A percentile compares a stretch with the other conserved stretches of the same genome.
phyloP scores from a whole-genome alignment of 2,329 filamentous ascomycete genomes.

The Cladosporium cucumerinum region DNA sequence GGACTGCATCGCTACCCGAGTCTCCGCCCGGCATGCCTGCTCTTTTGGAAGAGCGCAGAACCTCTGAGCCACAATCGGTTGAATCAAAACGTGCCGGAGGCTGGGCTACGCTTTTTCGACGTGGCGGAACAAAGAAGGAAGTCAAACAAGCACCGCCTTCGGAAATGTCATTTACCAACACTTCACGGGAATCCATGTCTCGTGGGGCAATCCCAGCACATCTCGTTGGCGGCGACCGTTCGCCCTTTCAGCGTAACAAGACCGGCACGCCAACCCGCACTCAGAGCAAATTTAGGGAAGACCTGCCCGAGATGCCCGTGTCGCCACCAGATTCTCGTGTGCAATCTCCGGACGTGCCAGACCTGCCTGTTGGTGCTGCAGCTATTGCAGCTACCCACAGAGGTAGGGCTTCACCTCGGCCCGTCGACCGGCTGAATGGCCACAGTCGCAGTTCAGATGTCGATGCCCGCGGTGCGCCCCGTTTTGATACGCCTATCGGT shows the following conservation, averaged over 20 bases:
- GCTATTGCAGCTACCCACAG: conserved; percentile 23
- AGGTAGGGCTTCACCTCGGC: conserved; percentile 5
- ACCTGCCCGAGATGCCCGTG: conserved; percentile 78
- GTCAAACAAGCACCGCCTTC: conserved; percentile 55
- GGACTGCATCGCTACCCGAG: conserved; percentile 21
- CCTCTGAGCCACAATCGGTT: conserved; percentile 47
- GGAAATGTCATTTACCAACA: conserved; percentile 76
- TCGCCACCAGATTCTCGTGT: conserved; percentile 82
- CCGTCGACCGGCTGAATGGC: conserved; percentile 4
- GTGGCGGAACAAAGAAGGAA: conserved; percentile 50
- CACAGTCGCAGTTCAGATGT: conserved; percentile 11
- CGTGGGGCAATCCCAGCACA: conserved; percentile 52
- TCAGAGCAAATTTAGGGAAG: conserved; percentile 87
- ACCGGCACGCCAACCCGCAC: conserved; percentile 69
- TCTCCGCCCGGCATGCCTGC: conserved; percentile 35
- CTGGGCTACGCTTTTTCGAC: conserved; percentile 74
- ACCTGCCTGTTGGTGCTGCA: conserved; percentile 38
- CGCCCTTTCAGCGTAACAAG: conserved; percentile 43
- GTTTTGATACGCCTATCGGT: conserved; percentile 42
- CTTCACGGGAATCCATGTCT: conserved; percentile 81
- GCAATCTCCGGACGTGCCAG: conserved; percentile 69
- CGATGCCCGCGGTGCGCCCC: conserved; percentile 18
- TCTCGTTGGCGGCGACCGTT: conserved; percentile 38
- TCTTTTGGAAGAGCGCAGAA: conserved; percentile 18
- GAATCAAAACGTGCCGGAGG: conserved; percentile 37